Conservation (phyloP, 2,329 filamentous ascomycete genomes). For the Emmonsiellopsis sp. region DNA sequence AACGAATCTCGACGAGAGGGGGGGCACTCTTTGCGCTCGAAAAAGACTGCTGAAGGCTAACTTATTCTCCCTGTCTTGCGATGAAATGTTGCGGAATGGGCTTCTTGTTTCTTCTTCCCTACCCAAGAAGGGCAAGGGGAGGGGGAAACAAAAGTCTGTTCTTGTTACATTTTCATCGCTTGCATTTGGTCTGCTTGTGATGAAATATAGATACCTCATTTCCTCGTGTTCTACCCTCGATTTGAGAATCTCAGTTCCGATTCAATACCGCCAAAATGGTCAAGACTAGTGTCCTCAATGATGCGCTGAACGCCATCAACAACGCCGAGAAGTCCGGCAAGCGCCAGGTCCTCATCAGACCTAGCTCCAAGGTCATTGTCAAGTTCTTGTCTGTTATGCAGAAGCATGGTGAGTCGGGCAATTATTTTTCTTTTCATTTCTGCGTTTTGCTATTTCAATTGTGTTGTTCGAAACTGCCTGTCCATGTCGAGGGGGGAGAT, state of each 20-base stretch:
- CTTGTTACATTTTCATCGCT: slow-evolving; percentile 4
- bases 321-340: slow-evolving; percentile 99
- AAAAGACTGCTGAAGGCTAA: slow-evolving; percentile 54
- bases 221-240: slow-evolving; percentile 26
- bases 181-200: not conserved
- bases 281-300: slow-evolving; percentile 98
- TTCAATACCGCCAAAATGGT: slow-evolving; percentile 77
- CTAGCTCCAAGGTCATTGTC: slow-evolving; percentile 98
- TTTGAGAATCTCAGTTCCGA: slow-evolving; percentile 42
- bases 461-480: not conserved
- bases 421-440: slow-evolving; percentile 5
- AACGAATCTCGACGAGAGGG: slow-evolving; percentile 5
- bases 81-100: not conserved
- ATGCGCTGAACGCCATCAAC: slow-evolving; percentile 99
- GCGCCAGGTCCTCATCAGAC: slow-evolving; percentile 97
- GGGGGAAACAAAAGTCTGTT: not conserved
- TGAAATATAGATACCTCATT: slow-evolving; percentile 50
- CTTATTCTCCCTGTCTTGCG: slow-evolving; percentile 18
- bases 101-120: slow-evolving; percentile 1
- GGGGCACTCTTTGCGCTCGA: slow-evolving; percentile 61
- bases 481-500: not conserved
- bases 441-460: not conserved
- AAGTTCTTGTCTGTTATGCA: slow-evolving; percentile 99
- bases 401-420: slow-evolving; percentile 77
- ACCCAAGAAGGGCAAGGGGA: not conserved